Base-by-base conservation (phyloP, 2,329 filamentous ascomycete species). In the Blumeriella jaapii region DNA sequence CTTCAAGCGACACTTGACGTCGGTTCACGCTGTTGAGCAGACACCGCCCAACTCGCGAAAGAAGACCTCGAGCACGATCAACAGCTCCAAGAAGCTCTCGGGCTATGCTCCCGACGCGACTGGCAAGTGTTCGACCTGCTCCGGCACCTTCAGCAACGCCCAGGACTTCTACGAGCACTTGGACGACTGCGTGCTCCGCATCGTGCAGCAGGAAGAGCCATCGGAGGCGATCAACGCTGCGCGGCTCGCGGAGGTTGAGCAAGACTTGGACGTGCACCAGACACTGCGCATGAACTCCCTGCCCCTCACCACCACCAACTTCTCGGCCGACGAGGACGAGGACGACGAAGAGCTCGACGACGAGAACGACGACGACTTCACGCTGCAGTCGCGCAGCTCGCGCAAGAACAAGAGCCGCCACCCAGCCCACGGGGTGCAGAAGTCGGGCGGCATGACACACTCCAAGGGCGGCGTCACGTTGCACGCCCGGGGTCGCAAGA, bases 141-240 rank as follows among this genome's bases (percentile, higher is more conserved):
- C 82, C 10, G 71, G 76, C 26, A 83, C 74, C 6, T 96, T 94
- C 57, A 69, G 70, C 47, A 89, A 80, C 41, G 84, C 89, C 2
- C 89, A 96, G 59, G 89, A 95, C 54, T 95, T 95, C 62, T 95
- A 96, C 58, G 89, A 96, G 63, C 89, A 96, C 66, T 66, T 95
- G 47, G 89, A 81, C 51, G 76, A 81, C 61, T 81, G 77, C 54
- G 77, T 81, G 41, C 62, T 81, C 45, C 73, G 74, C 55, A 79
- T 80, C 50, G 77, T 81, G 16, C 76, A 81, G 56, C 74, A 79
- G 56, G 75, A 79, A 55, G 77, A 82, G 46, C 76, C 76, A 3
- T 68, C 73, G 16, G 76, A 80, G 60, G 73, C 72, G 12, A 73
- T 79, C 61, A 81, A 81, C 53, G 74, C 73, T 2, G 69, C 71